A percentile compares a stretch with the other conserved stretches of the same genome.
These are phyloP conservation scores for Leishmania martiniquensis DNA, from an alignment of 208 protist genomes.

Conservation along the genomic window DNA sequence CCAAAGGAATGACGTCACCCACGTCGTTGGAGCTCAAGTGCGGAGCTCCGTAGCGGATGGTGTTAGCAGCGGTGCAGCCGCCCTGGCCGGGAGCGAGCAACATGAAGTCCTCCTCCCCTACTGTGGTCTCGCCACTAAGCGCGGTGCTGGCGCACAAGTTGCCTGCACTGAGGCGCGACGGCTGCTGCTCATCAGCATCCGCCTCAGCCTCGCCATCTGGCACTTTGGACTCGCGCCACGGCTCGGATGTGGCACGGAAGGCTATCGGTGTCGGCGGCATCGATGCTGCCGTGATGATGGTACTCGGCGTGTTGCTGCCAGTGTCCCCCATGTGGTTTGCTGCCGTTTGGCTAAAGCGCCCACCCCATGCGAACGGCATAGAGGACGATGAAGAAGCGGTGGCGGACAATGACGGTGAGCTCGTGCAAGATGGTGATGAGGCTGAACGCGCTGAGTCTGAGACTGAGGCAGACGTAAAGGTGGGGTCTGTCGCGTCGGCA, in stretches of 20 bases:
- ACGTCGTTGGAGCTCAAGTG: conserved; percentile 19
- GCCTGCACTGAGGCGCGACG: background rate
- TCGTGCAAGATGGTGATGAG: background rate
- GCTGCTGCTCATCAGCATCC: background rate
- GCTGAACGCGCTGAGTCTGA: background rate
- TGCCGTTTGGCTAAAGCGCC: background rate
- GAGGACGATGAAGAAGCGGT: background rate
- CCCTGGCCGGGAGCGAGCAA: background rate
- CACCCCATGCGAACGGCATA: background rate
- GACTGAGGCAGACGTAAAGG: background rate
- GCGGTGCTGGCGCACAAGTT: background rate
- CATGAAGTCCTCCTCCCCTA: background rate
- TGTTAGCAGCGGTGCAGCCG: background rate
- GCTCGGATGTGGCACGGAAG: background rate
- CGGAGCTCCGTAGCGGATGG: background rate
- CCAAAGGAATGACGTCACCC: conserved; percentile 32
- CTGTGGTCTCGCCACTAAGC: background rate
- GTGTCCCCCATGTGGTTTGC: background rate
- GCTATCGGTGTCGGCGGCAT: conserved; percentile 14
- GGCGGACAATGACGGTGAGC: background rate
- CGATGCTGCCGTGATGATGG: background rate
- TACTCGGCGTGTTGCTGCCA: conserved; percentile 1
- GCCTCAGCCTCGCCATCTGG: background rate
- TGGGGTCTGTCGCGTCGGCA: background rate
- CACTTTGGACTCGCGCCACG: background rate